Conservation (phyloP, 108 stramenopile species). For the Craspedostauros australis region DNA sequence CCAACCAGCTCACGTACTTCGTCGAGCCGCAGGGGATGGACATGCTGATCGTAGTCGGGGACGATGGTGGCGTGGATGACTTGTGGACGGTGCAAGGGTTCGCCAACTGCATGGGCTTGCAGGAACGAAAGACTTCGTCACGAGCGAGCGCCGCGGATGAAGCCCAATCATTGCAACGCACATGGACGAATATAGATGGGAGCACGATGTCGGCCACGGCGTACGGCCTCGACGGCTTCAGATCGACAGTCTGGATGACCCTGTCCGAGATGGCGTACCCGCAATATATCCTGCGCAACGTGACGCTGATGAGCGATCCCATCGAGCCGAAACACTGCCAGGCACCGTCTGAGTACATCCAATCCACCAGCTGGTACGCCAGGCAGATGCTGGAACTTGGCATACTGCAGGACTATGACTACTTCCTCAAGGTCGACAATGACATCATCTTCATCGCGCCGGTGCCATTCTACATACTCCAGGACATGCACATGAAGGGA, state of each 20-base stretch:
- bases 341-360: not conserved
- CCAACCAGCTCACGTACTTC: too few species aligned
- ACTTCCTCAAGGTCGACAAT: constrained; percentile 10
- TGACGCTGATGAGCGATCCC: not conserved
- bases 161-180: too few species aligned
- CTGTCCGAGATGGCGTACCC: not conserved
- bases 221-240: not conserved
- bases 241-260: not conserved
- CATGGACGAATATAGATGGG: constrained; percentile 7
- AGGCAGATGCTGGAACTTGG: constrained; percentile 5
- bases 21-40: too few species aligned
- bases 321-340: not conserved
- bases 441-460: constrained; percentile 1
- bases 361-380: constrained; percentile 6
- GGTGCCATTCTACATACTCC: constrained; percentile 2
- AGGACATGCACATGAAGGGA: constrained; percentile 5
- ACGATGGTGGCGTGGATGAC: too few species aligned
- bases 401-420: constrained; percentile 12
- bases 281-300: not conserved
- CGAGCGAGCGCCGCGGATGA: too few species aligned
- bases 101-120: too few species aligned
- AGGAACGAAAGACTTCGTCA: too few species aligned
- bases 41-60: too few species aligned
- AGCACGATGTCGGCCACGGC: not conserved
- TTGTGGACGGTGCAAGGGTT: too few species aligned